These are phyloP conservation scores for Lipomyces kockii DNA, from an alignment of 805 yeast genomes.

Conservation along the genomic window DNA sequence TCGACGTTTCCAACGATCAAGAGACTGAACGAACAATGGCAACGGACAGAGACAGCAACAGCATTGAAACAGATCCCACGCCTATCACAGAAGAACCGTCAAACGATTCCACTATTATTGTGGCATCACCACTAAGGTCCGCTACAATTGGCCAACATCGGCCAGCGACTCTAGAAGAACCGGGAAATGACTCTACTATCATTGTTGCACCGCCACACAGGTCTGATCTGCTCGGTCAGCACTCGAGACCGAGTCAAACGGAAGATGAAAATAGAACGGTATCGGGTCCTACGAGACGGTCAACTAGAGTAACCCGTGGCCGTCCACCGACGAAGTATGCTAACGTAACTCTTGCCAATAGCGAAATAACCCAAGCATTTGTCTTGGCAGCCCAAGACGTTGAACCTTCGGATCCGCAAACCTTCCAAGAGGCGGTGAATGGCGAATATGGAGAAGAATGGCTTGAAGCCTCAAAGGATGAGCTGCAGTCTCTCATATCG, in stretches of 20 bases:
- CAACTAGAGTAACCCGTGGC: background rate
- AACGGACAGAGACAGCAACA: background rate
- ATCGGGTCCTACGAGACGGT: background rate
- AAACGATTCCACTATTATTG: background rate
- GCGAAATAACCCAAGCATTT: background rate
- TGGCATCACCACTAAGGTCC: background rate
- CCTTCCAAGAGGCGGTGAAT: background rate
- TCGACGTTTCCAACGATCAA: too few relatives aligned
- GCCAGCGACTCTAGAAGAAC: background rate
- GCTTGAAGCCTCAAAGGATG: background rate
- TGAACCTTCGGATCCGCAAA: background rate
- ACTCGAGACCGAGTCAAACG: background rate
- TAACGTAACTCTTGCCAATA: background rate
- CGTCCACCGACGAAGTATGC: background rate
- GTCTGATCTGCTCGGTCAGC: background rate
- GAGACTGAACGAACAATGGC: too few relatives aligned
- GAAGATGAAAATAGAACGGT: background rate
- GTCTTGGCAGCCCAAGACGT: background rate
- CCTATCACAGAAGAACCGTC: background rate
- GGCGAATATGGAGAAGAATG: background rate
- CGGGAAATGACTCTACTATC: background rate
- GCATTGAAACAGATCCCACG: background rate
- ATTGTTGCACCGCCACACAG: background rate
- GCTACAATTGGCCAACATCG: background rate
- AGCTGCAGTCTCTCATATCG: background rate